Evolutionary conservation across 2,329 filamentous ascomycete species (phyloP).

Genomic region (Talaromyces atroroseus): DNA sequence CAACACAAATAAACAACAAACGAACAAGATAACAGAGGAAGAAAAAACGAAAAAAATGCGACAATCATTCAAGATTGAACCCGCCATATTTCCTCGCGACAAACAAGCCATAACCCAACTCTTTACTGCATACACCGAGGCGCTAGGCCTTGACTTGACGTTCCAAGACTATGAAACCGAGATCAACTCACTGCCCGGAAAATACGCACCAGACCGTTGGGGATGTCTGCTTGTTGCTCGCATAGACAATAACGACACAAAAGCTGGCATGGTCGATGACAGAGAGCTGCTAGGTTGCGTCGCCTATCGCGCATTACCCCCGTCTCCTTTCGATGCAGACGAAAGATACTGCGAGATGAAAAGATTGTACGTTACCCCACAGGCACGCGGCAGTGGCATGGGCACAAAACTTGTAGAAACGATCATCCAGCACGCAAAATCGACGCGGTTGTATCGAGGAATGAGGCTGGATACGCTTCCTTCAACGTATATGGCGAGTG

Average conservation of each 20-base stretch:
- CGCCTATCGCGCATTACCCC: slow-evolving; percentile 39
- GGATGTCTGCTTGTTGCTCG: slow-evolving; percentile 49
- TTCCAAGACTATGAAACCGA: slow-evolving; percentile 54
- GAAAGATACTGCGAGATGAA: slow-evolving; percentile 50
- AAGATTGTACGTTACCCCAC: slow-evolving; percentile 48
- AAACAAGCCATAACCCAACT: slow-evolving; percentile 37
- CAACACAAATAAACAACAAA: not conserved
- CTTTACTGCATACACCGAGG: slow-evolving; percentile 39
- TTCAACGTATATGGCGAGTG: slow-evolving; percentile 43
- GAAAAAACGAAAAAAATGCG: not conserved
- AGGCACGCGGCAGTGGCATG: slow-evolving; percentile 46
- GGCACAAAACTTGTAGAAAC: slow-evolving; percentile 45
- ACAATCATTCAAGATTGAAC: slow-evolving; percentile 23
- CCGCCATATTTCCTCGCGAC: slow-evolving; percentile 40
- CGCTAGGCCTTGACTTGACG: slow-evolving; percentile 50
- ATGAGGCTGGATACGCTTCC: slow-evolving; percentile 54
- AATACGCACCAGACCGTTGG: slow-evolving; percentile 42
- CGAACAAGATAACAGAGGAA: not conserved
- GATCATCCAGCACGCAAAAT: slow-evolving; percentile 42
- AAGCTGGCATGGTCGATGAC: slow-evolving; percentile 11
- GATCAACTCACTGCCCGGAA: slow-evolving; percentile 49
- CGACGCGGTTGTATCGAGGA: slow-evolving; percentile 44
- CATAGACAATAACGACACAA: slow-evolving; percentile 11
- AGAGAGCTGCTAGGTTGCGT: slow-evolving; percentile 44
- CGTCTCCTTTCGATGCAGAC: not conserved